These are phyloP conservation scores for Athelia psychrophila DNA, from an alignment of 1,284 basidiomycete genomes.

Conservation along the genomic window DNA sequence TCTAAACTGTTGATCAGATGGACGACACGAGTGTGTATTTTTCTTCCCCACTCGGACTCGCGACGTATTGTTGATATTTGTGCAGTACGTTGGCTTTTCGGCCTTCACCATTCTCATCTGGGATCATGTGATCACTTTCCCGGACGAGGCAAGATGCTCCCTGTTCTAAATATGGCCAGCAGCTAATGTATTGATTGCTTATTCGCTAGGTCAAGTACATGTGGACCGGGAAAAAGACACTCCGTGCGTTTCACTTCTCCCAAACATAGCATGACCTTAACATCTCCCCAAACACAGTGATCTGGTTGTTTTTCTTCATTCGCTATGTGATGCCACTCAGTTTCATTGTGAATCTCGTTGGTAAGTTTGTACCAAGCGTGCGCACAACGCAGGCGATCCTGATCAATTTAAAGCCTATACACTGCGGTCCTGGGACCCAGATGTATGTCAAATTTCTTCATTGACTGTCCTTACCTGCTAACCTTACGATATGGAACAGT, in stretches of 20 bases:
- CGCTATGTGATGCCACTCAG: conserved; percentile 42
- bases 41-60: too few relatives aligned
- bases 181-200: conserved; percentile 2
- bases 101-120: conserved; percentile 40
- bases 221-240: conserved; percentile 33
- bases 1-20: too few relatives aligned
- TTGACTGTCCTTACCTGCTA: too few relatives aligned
- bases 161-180: background rate
- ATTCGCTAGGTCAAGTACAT: conserved; percentile 31
- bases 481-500: too few relatives aligned
- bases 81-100: conserved; percentile 39
- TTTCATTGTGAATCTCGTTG: conserved; percentile 40
- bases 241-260: conserved; percentile 20
- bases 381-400: too few relatives aligned
- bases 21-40: too few relatives aligned
- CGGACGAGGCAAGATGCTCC: conserved; percentile 30
- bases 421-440: too few relatives aligned
- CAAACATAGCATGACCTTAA: conserved; percentile 1
- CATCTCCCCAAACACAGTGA: conserved; percentile 19
- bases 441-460: too few relatives aligned
- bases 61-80: too few relatives aligned
- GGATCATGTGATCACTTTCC: conserved; percentile 44
- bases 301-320: conserved; percentile 23
- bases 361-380: conserved; percentile 21
- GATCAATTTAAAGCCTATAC: too few relatives aligned